Evolutionary conservation across 139 green algal genomes (phyloP).

Genomic region (Chlorella ohadii): DNA sequence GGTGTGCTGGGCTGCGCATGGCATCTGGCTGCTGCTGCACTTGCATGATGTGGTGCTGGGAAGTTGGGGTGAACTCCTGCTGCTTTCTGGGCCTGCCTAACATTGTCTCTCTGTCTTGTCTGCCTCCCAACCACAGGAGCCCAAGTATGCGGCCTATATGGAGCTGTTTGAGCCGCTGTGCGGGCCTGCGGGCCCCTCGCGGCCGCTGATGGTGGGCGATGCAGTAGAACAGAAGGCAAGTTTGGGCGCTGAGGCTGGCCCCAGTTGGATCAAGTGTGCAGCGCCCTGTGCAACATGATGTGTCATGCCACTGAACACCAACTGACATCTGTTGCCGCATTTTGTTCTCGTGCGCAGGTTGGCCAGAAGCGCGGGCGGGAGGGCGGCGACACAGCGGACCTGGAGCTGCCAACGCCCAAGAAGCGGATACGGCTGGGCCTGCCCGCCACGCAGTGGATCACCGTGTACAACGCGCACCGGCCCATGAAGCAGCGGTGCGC

Average conservation of each 20-base stretch:
- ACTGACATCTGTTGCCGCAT: too few relatives aligned
- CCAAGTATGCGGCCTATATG: constrained; percentile 91
- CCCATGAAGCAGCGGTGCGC: constrained; percentile 98
- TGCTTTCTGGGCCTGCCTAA: too few relatives aligned
- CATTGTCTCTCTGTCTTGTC: too few relatives aligned
- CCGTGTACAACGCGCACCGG: constrained; percentile 97
- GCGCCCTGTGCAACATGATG: too few relatives aligned
- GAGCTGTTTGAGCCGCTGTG: constrained; percentile 95
- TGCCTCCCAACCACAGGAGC: constrained; percentile 16
- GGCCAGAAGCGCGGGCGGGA: constrained; percentile 94
- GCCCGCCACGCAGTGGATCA: constrained; percentile 99
- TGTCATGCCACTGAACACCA: too few relatives aligned
- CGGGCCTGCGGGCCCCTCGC: constrained; percentile 64
- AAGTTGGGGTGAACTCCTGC: too few relatives aligned
- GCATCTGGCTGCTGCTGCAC: too few relatives aligned
- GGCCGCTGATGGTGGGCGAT: constrained; percentile 88
- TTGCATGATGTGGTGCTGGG: too few relatives aligned
- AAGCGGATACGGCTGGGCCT: constrained; percentile 97
- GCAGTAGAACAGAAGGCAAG: constrained; percentile 41
- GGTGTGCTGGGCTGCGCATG: too few relatives aligned
- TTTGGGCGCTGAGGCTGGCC: not conserved
- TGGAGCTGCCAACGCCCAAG: constrained; percentile 71
- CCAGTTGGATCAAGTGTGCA: too few relatives aligned
- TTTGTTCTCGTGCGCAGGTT: constrained; percentile 70
- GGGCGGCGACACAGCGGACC: constrained; percentile 16